A percentile compares a stretch with the other conserved stretches of the same genome.
Conservation (phyloP, 2,329 filamentous ascomycete genomes). For the Alternaria arbusti region DNA sequence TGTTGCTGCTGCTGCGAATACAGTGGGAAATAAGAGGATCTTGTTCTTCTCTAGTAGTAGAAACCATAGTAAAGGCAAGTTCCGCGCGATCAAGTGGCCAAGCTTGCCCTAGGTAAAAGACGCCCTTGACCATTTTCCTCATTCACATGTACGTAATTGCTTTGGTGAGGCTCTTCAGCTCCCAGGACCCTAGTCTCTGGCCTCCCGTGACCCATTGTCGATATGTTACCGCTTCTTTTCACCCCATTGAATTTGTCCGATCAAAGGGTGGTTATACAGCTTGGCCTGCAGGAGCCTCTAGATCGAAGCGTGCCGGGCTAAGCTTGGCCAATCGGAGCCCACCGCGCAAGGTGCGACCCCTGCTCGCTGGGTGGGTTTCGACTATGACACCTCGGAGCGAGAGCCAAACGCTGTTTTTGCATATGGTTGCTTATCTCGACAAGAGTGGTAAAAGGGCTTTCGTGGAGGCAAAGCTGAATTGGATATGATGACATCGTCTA, state of each 20-base stretch:
- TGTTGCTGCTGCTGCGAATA: neutral
- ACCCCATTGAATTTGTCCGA: slow-evolving; percentile 2
- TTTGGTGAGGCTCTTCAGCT: neutral
- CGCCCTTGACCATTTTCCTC: neutral
- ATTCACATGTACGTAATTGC: slow-evolving; percentile 5
- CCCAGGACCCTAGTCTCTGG: neutral
- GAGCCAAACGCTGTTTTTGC: neutral
- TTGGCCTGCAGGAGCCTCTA: slow-evolving; percentile 10
- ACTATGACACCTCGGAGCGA: neutral
- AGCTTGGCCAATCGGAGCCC: slow-evolving; percentile 1
- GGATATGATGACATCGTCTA: neutral
- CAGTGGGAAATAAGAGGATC: neutral
- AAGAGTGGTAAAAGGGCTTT: neutral
- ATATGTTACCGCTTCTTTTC: slow-evolving; percentile 1
- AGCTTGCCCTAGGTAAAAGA: neutral
- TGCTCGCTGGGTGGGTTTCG: neutral
- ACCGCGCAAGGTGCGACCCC: neutral
- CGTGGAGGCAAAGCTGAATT: neutral
- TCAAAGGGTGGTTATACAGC: slow-evolving; percentile 1
- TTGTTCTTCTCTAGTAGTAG: neutral
- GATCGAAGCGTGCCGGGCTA: neutral
- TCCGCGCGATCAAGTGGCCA: neutral
- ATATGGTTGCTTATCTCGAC: slow-evolving; percentile 1
- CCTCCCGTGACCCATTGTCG: neutral
- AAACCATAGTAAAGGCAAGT: neutral